Base-by-base conservation (phyloP, 2,329 filamentous ascomycete species). In the Pseudogymnoascus pannorum region DNA sequence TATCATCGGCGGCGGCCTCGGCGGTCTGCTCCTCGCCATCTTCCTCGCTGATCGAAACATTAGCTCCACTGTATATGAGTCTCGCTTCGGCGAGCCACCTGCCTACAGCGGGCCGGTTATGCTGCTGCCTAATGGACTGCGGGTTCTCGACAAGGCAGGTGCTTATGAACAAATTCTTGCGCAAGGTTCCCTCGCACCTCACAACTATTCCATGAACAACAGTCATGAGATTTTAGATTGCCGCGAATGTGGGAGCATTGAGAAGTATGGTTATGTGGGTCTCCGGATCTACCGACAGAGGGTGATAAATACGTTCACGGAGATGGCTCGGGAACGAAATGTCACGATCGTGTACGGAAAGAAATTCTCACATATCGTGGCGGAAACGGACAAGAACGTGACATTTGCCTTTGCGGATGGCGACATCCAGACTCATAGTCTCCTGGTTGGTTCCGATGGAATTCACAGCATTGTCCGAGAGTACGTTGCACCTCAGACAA, bases 81-180 rank as follows among this genome's bases (percentile, higher is more conserved):
- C n/a, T n/a, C n/a, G n/a, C n/a, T n/a, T n/a, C n/a, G n/a, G n/a
- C n/a, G n/a, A n/a, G n/a, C n/a, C n/a, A n/a, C n/a, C n/a, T n/a
- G n/a, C n/a, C n/a, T n/a, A n/a, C n/a, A n/a, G 79, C 16, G 83
- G 83, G 2, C 81, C 80, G 0, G 73, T 86, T 29, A 83, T 84
- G 78, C 76, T 86, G 2, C 83, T 82, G 0, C 83, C 83, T 4
- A 86, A 86, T 60, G 80, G 81, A 0, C 75, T 86, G 1, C 75
- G 76, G 3, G 74, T 85, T 38, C 75, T 87, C 0, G 78, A 85
- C 64, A 69, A 67, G 0, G 70, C 86, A 0, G 77, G 74, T 0
- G 71, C 84, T 2, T 82, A 82, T 66, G 51, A 75, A 1, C 72
- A 74, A 2, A 72, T 85, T 58, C 71, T 72, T 6, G 64, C 71